Conservation (phyloP, 306 rosid species). For the Corylus avellana region DNA sequence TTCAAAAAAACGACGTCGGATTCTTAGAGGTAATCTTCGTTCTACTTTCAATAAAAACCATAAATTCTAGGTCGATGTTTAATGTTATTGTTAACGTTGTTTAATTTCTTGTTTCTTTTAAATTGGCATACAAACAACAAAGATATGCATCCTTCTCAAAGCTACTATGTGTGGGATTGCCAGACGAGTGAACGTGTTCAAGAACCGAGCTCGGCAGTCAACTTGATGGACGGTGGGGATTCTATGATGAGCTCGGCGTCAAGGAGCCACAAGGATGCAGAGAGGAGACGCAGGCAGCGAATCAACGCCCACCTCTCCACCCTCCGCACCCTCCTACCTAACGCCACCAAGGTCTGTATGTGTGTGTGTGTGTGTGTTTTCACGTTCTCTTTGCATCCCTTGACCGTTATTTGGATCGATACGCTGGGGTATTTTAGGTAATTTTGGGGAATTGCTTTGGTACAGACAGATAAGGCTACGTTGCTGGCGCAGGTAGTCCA, state of each 20-base stretch:
- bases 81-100: background rate
- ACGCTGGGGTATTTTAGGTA: constrained; percentile 16
- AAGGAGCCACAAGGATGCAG: constrained; percentile 85
- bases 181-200: constrained; percentile 10
- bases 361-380: too few relatives aligned
- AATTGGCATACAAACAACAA: background rate
- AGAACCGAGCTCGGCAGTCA: constrained; percentile 25
- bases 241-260: constrained; percentile 37
- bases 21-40: background rate
- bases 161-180: constrained; percentile 38
- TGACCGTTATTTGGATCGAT: background rate
- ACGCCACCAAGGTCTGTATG: constrained; percentile 53
- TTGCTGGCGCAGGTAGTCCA: constrained; percentile 82
- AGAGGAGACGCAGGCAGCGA: constrained; percentile 89
- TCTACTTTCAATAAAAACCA: background rate
- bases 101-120: background rate
- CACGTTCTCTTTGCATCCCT: background rate
- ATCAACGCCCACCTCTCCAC: constrained; percentile 88
- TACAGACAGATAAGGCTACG: constrained; percentile 85
- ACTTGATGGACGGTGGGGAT: constrained; percentile 36
- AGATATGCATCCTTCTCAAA: constrained; percentile 52
- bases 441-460: constrained; percentile 6
- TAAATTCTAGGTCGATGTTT: background rate
- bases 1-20: constrained; percentile 10
- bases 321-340: constrained; percentile 80